Evolutionary conservation across 2,329 filamentous ascomycete species (phyloP), one percentile per base, ranked within the genome.

Genomic region (Elsinoe fawcettii): DNA sequence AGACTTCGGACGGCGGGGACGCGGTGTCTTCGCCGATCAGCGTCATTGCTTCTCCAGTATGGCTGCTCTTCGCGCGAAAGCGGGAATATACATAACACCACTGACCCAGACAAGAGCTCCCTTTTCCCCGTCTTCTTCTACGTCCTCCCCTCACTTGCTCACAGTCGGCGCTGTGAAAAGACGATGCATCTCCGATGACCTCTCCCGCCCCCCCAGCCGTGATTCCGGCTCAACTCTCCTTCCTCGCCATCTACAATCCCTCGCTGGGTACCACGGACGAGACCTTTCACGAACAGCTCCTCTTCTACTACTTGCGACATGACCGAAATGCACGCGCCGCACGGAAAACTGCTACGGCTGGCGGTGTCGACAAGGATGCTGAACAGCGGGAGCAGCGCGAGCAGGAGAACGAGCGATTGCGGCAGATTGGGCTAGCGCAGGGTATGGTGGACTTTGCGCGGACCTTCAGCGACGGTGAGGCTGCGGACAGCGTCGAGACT

Each of bases 171-270:
- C 27, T 30, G 27, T 9, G 9, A 5, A 30, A 8, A 30, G 18
- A 22, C 32, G 12, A 56, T 56, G 54, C 25, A 16, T 18, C 14
- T 25, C 20, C 54, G 43, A 56, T 56, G 54, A 56, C 39, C 39
- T n/a, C 54, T 22, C 30, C 54, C 16, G 20, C 22, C 16, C 41
- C 27, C 14, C 32, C 41, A 9, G 46, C 41, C 51, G 63, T 69
- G 55, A 65, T 67, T 56, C 91, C 93, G 43, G 92, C 92, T 34
- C 88, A 88, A 68, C 82, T 97, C 27, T 87, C 88, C 65, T 97
- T 93, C 71, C 80, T 99, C 46, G 85, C 92, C 69, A 95, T 99
- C 70, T 99, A 95, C 78, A 97, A 95, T 70, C 93, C 95, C 32
- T 83, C 86, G 5, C 80, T 95, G 44, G 86, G 87, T 65, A 78